These are phyloP conservation scores for Fagopyrum tataricum DNA, from an alignment of 148 eudicot genomes.

Conservation along the genomic window DNA sequence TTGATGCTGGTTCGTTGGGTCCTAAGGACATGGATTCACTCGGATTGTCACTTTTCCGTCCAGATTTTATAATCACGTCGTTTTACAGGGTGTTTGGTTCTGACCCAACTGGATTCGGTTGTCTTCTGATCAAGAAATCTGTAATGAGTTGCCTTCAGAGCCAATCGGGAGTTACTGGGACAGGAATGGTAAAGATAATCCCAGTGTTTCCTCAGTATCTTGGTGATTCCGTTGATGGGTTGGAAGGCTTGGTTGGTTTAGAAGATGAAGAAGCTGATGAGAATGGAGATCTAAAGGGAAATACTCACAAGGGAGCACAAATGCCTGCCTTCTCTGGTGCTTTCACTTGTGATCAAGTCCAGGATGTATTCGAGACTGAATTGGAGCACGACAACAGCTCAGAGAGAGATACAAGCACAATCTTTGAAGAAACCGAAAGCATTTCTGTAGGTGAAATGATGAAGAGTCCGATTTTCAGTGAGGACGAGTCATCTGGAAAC, in stretches of 20 bases:
- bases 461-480: constrained; percentile 94
- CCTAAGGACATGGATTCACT: constrained; percentile 99
- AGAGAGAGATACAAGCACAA: constrained; percentile 84
- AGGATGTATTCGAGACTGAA: constrained; percentile 90
- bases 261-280: constrained; percentile 54
- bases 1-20: constrained; percentile 96
- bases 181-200: constrained; percentile 90
- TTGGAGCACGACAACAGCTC: constrained; percentile 83
- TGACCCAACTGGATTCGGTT: constrained; percentile 98
- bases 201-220: constrained; percentile 77
- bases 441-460: constrained; percentile 85
- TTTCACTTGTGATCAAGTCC: constrained; percentile 77
- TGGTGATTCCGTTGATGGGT: constrained; percentile 73
- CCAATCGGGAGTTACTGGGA: constrained; percentile 78
- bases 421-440: constrained; percentile 84
- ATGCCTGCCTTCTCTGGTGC: constrained; percentile 98
- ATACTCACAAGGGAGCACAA: constrained; percentile 44
- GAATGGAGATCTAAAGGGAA: constrained; percentile 49
- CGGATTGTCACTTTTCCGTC: constrained; percentile 84
- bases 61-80: constrained; percentile 93
- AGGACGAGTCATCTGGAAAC: constrained; percentile 95
- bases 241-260: constrained; percentile 47
- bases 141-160: constrained; percentile 79
- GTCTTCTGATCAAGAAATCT: constrained; percentile 90
- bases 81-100: constrained; percentile 90